Percentiles rank a stretch among this genome's conserved stretches.
These are phyloP conservation scores for Colletotrichum tabaci DNA, from an alignment of 2,329 filamentous ascomycete genomes.

Conservation along the genomic window DNA sequence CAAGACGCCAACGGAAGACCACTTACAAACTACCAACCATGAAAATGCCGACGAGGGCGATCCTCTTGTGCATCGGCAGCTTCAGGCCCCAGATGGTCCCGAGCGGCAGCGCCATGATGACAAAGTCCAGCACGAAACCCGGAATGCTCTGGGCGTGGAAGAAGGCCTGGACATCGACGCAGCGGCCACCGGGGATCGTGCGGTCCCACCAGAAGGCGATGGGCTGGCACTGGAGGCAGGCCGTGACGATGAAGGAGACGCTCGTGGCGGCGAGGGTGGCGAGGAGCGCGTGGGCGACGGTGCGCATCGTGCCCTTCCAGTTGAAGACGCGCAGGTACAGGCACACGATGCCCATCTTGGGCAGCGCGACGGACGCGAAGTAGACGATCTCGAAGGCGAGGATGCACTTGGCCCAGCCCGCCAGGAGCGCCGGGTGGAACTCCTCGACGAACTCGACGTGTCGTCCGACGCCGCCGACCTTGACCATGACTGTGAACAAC, in stretches of 20 bases:
- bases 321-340: conserved; percentile 51
- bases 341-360: conserved; percentile 50
- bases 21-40: conserved; percentile 48
- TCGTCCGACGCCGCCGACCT: conserved; percentile 47
- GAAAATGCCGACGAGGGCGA: conserved; percentile 48
- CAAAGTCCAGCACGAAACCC: conserved; percentile 46
- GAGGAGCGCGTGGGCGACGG: conserved; percentile 43
- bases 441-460: conserved; percentile 44
- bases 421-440: conserved; percentile 38
- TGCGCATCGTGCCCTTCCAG: conserved; percentile 46
- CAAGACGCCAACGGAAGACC: too few relatives aligned
- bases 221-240: conserved; percentile 56
- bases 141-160: conserved; percentile 46
- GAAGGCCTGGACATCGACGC: conserved; percentile 51
- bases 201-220: conserved; percentile 53
- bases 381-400: conserved; percentile 49
- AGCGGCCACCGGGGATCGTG: conserved; percentile 47
- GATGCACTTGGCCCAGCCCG: conserved; percentile 46
- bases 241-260: conserved; percentile 43
- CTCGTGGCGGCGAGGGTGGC: conserved; percentile 43
- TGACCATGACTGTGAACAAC: conserved; percentile 43
- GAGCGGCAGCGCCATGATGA: conserved; percentile 48
- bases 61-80: conserved; percentile 46
- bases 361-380: conserved; percentile 48
- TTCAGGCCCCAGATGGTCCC: conserved; percentile 48